phyloP scores from a whole-genome alignment of 805 yeast genomes.

The Saccharomycopsis guyanensis region DNA sequence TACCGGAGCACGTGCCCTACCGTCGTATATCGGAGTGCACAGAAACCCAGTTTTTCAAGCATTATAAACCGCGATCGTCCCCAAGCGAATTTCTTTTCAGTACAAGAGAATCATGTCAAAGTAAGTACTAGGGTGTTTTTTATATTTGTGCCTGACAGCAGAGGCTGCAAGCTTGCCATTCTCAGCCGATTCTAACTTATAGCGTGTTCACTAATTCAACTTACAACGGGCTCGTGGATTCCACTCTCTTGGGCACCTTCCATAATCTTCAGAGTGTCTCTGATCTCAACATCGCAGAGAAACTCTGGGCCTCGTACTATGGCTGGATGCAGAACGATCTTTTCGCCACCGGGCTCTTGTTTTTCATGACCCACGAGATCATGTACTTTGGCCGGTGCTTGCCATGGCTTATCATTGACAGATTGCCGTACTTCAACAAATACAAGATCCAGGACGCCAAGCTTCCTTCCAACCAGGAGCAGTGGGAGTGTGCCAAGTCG shows the following conservation, averaged over 20 bases:
- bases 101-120: too few species aligned
- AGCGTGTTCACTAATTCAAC: not conserved
- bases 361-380: slow-evolving; percentile 58
- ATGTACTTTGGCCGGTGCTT: slow-evolving; percentile 72
- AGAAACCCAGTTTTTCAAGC: too few species aligned
- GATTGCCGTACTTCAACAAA: slow-evolving; percentile 59
- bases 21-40: too few species aligned
- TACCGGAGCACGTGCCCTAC: too few species aligned
- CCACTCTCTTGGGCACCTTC: not conserved
- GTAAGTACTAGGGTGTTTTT: too few species aligned
- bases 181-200: too few species aligned
- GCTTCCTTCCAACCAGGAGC: slow-evolving; percentile 55
- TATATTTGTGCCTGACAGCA: too few species aligned
- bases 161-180: too few species aligned
- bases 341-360: slow-evolving; percentile 67
- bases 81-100: too few species aligned
- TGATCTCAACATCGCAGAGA: slow-evolving; percentile 37
- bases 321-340: slow-evolving; percentile 60
- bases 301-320: slow-evolving; percentile 66
- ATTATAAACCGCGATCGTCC: too few species aligned
- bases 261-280: not conserved
- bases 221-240: not conserved
- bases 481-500: slow-evolving; percentile 68
- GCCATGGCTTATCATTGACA: slow-evolving; percentile 70
- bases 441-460: slow-evolving; percentile 69